Evolutionary conservation across 2,329 filamentous ascomycete genomes (phyloP), one percentile per base, ranked within the genome.

Genomic region (Pseudovirgaria hyperparasitica): DNA sequence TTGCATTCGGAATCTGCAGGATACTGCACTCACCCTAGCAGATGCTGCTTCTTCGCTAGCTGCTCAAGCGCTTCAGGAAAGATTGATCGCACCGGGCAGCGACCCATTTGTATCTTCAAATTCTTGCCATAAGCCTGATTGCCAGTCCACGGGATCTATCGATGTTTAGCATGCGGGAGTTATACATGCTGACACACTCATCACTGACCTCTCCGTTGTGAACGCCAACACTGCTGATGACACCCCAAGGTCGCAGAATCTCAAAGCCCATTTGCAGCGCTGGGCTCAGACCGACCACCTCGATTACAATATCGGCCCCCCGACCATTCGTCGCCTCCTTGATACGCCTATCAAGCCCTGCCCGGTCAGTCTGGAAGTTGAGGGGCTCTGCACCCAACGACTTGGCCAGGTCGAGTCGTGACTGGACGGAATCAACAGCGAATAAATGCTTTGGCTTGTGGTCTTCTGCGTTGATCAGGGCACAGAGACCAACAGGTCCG

Each of bases 281-380:
- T 18, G 61, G 56, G 20, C 55, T 56, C 27, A 64, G 46, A 5
- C 62, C 63, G 4, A 65, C 62, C 4, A 60, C 57, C 37, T 65
- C 62, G 24, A 93, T 74, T 2, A 90, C 74, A 11, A 82, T 73
- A 55, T 94, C 86, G 9, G 85, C 85, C 5, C 86, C 86, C 20
- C 86, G 66, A 6, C 84, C 84, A 10, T 78, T 65, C 0, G 82
- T 90, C 25, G 76, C 68, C 39, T 81, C 77, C 45, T 73, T 73
- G 28, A 93, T 74, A 28, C 77, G 69, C 39, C 67, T 63, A 29
- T 74, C 57, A 49, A 92, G 65, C 3, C 65, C 71, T 20, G 75
- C 70, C 25, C 65, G 65, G 33, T 82, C 70, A 2, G 61, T 72
- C 44, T 67, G 56, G 53, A 87, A 87, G 50, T 92, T 86, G 55